Percentiles rank a stretch among this genome's conserved stretches.
Conservation (phyloP, 345 rosid species). For the Eutrema japonicum region DNA sequence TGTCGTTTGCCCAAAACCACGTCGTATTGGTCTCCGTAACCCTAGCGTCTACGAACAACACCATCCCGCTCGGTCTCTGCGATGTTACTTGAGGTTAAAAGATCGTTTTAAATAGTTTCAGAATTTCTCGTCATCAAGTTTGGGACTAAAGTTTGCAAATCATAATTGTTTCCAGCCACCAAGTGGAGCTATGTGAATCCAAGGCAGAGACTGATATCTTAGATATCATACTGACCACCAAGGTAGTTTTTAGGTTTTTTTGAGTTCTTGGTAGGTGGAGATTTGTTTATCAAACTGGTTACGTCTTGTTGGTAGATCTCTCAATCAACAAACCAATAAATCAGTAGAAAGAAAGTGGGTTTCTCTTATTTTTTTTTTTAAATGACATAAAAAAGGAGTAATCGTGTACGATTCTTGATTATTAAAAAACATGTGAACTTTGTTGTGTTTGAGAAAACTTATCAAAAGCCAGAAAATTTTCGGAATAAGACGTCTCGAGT, state of each 20-base stretch:
- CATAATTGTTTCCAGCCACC: constrained; percentile 53
- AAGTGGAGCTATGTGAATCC: constrained; percentile 60
- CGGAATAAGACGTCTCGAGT: constrained; percentile 36
- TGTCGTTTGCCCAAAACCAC: constrained; percentile 84
- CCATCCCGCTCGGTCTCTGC: constrained; percentile 57
- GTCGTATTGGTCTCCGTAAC: constrained; percentile 58
- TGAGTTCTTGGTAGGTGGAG: constrained; percentile 31
- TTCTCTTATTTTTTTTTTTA: not conserved
- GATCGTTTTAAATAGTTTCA: no score
- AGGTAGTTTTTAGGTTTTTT: constrained; percentile 55
- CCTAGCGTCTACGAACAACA: constrained; percentile 34
- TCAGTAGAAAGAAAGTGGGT: constrained; percentile 31
- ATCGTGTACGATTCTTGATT: constrained; percentile 41
- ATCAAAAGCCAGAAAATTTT: not conserved
- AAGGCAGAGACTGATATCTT: constrained; percentile 71
- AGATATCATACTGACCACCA: constrained; percentile 72
- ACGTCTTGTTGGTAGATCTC: constrained; percentile 34
- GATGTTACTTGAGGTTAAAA: constrained; percentile 65
- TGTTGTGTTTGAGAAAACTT: constrained; percentile 9
- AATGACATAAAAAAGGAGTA: not conserved
- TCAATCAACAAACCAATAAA: constrained; percentile 16
- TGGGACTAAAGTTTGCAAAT: not conserved
- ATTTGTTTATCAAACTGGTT: constrained; percentile 36
- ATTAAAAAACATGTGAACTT: constrained; percentile 29
- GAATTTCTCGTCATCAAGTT: not conserved